Base-by-base conservation (phyloP, 2,329 filamentous ascomycete species). In the Didymella pinodella region DNA sequence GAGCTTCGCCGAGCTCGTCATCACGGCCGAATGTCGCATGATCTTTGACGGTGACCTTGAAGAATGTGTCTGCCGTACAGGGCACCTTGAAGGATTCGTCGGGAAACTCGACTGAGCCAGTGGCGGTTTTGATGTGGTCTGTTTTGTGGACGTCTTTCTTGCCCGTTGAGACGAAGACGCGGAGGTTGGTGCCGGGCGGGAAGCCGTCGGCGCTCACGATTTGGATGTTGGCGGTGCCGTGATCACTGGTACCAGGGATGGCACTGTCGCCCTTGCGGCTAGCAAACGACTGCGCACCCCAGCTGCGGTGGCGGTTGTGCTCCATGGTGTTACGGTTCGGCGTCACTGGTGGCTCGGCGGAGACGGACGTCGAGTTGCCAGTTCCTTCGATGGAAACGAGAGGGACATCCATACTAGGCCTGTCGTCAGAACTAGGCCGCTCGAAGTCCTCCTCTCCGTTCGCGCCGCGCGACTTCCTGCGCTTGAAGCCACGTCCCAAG, bases 111-210 rank as follows among this genome's bases (percentile, higher is more conserved):
- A 74, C 71, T 26, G 62, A 63, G 1, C 90, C 91, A 1, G 81
- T 81, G 3, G 85, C 80, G 0, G 89, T 85, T 77, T 97, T 97
- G 80, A 91, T 86, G 64, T 95, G 90, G 76, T 97, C 96, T 22
- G 93, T 97, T 82, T 98, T 97, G 80, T 93, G 88, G 45, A 99
- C 82, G 45, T 90, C 86, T 80, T 95, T 97, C 40, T 63, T 62
- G 48, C 84, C 85, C 66, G 91, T 87, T 55, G 87, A 88, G 66
- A 97, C 80, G 57, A 86, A 79, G 47, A 96, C 86, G 70, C 92
- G 93, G n/a, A 97, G 80, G 72, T 96, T 92, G 6, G 91, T 84
- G 6, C 86, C 86, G 1, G 88, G 80, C 16, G 92, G 90, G 77
- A 89, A 99, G 31, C 90, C 92, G 3, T 86, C 83, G 0, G 93